Percentiles rank a stretch among this genome's conserved stretches.
Conservation (phyloP, 192 early-diverging fungal genomes). For the Piromyces sp. region DNA sequence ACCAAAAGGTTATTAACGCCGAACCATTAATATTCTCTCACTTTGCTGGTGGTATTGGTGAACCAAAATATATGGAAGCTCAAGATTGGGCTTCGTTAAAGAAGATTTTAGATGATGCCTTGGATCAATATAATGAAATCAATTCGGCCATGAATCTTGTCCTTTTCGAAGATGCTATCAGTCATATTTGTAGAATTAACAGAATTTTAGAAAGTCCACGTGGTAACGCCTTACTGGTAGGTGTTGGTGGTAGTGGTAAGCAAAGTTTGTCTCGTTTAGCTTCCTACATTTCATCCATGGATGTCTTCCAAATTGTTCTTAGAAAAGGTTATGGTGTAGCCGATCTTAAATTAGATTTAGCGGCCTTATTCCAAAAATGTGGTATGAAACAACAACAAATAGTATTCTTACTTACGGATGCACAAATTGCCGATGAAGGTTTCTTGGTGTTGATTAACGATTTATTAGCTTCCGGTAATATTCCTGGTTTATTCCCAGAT, state of each 20-base stretch:
- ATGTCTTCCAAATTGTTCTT: constrained; percentile 49
- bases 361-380: constrained; percentile 32
- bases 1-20: constrained; percentile 25
- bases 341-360: constrained; percentile 37
- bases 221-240: constrained; percentile 43
- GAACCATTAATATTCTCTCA: constrained; percentile 42
- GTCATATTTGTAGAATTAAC: constrained; percentile 44
- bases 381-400: constrained; percentile 42
- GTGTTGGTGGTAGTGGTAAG: constrained; percentile 45
- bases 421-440: constrained; percentile 47
- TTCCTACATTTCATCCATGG: constrained; percentile 45
- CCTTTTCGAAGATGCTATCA: constrained; percentile 49
- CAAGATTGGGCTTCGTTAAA: constrained; percentile 34
- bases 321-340: constrained; percentile 37
- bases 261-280: constrained; percentile 39
- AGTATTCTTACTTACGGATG: constrained; percentile 44
- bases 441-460: constrained; percentile 47
- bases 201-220: constrained; percentile 39
- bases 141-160: constrained; percentile 46
- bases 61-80: constrained; percentile 37
- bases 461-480: constrained; percentile 43
- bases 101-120: constrained; percentile 36
- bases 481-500: constrained; percentile 48
- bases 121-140: constrained; percentile 41
- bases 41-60: constrained; percentile 36